Evolutionary conservation across 2,329 filamentous ascomycete species (phyloP).

Genomic region (Gnomoniopsis smithogilvyi): DNA sequence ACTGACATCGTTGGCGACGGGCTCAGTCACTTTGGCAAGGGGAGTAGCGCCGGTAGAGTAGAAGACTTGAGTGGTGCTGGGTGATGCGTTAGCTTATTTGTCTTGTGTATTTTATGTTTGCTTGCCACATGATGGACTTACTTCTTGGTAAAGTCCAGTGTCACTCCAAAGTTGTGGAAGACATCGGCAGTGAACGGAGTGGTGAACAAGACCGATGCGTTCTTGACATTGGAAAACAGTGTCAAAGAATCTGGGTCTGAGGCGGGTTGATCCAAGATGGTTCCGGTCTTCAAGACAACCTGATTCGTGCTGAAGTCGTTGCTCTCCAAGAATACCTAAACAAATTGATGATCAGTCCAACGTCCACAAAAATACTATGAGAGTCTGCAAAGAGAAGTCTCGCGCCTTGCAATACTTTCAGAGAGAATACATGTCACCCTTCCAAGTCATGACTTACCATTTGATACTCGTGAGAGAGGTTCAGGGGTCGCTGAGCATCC

Average conservation of each 20-base stretch:
- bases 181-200: conserved; percentile 45
- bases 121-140: conserved; percentile 28
- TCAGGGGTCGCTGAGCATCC: conserved; percentile 48
- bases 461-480: conserved; percentile 60
- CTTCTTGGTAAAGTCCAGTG: conserved; percentile 54
- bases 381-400: no score
- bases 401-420: no score
- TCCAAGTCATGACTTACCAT: conserved; percentile 27
- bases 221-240: conserved; percentile 43
- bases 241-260: conserved; percentile 39
- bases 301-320: conserved; percentile 47
- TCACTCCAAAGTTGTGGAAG: conserved; percentile 62
- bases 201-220: conserved; percentile 46
- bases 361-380: no score
- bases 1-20: conserved; percentile 46
- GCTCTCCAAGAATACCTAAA: conserved; percentile 41
- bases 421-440: no score
- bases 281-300: conserved; percentile 53
- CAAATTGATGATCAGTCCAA: no score
- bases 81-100: neutral
- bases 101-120: neutral
- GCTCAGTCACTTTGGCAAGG: conserved; percentile 44
- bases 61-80: conserved; percentile 53
- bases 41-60: conserved; percentile 47
- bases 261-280: conserved; percentile 39